Evolutionary conservation across 2,329 filamentous ascomycete species (phyloP).

Genomic region (Sporothrix brunneoviolacea): DNA sequence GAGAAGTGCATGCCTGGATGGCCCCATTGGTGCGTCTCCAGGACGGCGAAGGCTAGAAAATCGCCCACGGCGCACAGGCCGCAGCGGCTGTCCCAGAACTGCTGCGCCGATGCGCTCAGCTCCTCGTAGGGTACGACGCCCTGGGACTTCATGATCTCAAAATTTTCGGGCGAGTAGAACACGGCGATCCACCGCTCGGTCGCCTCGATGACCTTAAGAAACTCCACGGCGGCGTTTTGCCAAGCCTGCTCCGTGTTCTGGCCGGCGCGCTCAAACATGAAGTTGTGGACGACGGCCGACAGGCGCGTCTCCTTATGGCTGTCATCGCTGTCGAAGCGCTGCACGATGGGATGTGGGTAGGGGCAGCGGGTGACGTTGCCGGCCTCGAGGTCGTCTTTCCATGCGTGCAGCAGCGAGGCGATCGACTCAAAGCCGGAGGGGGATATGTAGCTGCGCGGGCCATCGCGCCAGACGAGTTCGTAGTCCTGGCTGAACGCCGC

Average conservation of each 20-base stretch:
- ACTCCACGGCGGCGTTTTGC: slow-evolving; percentile 12
- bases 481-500: slow-evolving; percentile 14
- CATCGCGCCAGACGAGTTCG: slow-evolving; percentile 22
- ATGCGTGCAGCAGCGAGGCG: slow-evolving; percentile 15
- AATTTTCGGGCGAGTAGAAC: slow-evolving; percentile 14
- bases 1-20: slow-evolving; percentile 16
- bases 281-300: slow-evolving; percentile 23
- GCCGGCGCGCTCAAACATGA: slow-evolving; percentile 20
- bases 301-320: slow-evolving; percentile 14
- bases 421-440: slow-evolving; percentile 17
- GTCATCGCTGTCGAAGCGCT: slow-evolving; percentile 8
- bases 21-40: slow-evolving; percentile 20
- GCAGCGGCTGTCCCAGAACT: slow-evolving; percentile 14
- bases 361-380: slow-evolving; percentile 18
- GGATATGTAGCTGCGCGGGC: slow-evolving; percentile 21
- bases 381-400: slow-evolving; percentile 17
- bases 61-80: slow-evolving; percentile 17
- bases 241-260: slow-evolving; percentile 18
- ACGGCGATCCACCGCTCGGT: slow-evolving; percentile 15
- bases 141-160: slow-evolving; percentile 8
- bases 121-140: slow-evolving; percentile 8
- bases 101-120: slow-evolving; percentile 1
- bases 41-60: slow-evolving; percentile 17
- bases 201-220: slow-evolving; percentile 14
- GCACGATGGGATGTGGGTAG: slow-evolving; percentile 8